These are phyloP conservation scores for Fusarium drepaniforme DNA, from an alignment of 2,329 filamentous ascomycete species.

Conservation along the genomic window DNA sequence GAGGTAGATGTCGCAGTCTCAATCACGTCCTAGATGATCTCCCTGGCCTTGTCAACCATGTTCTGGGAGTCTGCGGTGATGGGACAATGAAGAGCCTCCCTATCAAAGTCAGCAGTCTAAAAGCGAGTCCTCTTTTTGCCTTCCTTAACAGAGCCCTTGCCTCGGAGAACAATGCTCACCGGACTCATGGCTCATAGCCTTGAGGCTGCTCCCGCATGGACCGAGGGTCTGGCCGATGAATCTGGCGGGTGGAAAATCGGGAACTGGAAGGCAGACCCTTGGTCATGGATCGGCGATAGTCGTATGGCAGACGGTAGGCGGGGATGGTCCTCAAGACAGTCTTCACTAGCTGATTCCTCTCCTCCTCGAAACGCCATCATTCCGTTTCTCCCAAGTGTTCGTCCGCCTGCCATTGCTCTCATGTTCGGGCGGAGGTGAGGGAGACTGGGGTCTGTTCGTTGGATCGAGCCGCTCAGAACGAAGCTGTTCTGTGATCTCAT, in stretches of 20 bases:
- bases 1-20: conserved; percentile 63
- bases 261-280: conserved; percentile 83
- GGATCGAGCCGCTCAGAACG: neutral
- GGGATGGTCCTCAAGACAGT: neutral
- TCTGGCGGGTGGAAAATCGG: conserved; percentile 89
- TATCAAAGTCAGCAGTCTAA: conserved; percentile 68
- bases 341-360: neutral
- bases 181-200: conserved; percentile 84
- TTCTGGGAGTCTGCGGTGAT: conserved; percentile 86
- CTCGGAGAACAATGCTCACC: conserved; percentile 84
- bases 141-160: conserved; percentile 83
- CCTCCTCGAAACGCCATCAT: neutral
- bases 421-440: neutral
- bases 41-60: conserved; percentile 81
- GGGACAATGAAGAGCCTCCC: conserved; percentile 81
- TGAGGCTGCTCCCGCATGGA: conserved; percentile 84
- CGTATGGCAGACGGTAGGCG: conserved; percentile 70
- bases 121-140: conserved; percentile 64
- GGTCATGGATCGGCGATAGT: conserved; percentile 82
- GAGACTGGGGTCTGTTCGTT: neutral
- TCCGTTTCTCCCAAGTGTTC: neutral
- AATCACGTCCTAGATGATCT: conserved; percentile 78
- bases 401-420: neutral
- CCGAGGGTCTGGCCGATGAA: conserved; percentile 84
- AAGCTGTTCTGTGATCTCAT: neutral